Percentiles rank a stretch among this genome's conserved stretches.
These are phyloP conservation scores for Coemansia sp. DNA, from an alignment of 192 early-diverging fungal genomes.

Conservation along the genomic window DNA sequence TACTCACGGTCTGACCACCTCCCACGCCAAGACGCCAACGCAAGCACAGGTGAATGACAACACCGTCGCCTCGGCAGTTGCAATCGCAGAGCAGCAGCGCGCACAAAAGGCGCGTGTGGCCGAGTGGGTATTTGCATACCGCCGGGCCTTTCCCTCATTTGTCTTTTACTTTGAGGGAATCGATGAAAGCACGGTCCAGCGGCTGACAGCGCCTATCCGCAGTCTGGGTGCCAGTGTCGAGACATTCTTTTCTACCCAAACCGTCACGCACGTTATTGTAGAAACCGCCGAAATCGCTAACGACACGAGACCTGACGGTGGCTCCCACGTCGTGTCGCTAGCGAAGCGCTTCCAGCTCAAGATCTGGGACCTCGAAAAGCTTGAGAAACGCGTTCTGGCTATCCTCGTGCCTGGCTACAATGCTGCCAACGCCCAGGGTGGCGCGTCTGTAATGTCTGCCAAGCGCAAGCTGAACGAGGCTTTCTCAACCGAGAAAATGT, in stretches of 20 bases:
- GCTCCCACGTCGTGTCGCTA: constrained; percentile 35
- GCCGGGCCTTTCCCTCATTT: constrained; percentile 49
- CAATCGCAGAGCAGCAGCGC: constrained; percentile 33
- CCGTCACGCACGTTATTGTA: constrained; percentile 54
- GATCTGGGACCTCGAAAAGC: constrained; percentile 48
- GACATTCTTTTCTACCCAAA: constrained; percentile 54
- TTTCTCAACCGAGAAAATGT: constrained; percentile 44
- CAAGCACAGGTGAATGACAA: background rate
- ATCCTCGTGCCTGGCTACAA: constrained; percentile 45
- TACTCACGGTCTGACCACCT: background rate
- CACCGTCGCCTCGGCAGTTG: background rate
- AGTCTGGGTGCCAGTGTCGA: constrained; percentile 39
- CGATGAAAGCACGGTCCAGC: constrained; percentile 37
- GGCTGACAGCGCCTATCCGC: constrained; percentile 39
- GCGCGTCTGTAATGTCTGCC: constrained; percentile 35
- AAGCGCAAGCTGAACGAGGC: constrained; percentile 55
- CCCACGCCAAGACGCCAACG: background rate
- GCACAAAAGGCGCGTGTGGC: constrained; percentile 41
- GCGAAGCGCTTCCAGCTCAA: constrained; percentile 44
- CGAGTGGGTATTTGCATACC: constrained; percentile 52
- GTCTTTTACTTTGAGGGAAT: constrained; percentile 57
- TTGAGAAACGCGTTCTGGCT: constrained; percentile 45
- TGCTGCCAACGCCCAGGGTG: constrained; percentile 17
- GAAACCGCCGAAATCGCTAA: constrained; percentile 5
- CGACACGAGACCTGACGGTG: constrained; percentile 19